Evolutionary conservation across 1,139 yeast species (phyloP).

Genomic region (Eremothecium cymbalariae): DNA sequence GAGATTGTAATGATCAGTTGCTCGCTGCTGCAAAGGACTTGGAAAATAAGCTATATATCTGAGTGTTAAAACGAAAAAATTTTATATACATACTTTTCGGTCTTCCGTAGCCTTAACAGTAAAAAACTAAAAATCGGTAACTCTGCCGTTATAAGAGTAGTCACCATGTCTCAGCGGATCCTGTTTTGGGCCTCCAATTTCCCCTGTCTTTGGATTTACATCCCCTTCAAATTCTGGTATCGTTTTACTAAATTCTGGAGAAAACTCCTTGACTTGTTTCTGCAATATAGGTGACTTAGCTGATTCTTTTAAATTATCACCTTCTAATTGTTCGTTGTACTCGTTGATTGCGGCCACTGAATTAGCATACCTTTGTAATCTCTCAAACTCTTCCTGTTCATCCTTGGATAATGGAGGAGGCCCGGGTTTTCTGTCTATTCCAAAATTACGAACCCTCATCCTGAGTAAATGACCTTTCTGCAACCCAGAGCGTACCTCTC

Average conservation of each 20-base stretch:
- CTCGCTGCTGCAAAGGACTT: constrained; percentile 10
- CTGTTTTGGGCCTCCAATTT: constrained; percentile 96
- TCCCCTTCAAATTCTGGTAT: constrained; percentile 96
- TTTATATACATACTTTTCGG: neutral
- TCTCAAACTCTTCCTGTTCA: constrained; percentile 90
- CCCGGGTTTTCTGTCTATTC: constrained; percentile 40
- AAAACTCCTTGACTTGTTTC: constrained; percentile 54
- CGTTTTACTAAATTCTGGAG: constrained; percentile 64
- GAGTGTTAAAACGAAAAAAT: neutral
- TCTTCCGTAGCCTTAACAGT: neutral
- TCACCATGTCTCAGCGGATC: constrained; percentile 92
- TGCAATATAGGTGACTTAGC: constrained; percentile 38
- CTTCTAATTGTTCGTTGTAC: constrained; percentile 47
- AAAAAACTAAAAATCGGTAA: constrained; percentile 66
- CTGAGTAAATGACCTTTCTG: neutral
- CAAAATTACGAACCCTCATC: neutral
- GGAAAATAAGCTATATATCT: constrained; percentile 5
- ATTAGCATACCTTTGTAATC: constrained; percentile 69
- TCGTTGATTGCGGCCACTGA: constrained; percentile 76
- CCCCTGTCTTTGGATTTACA: constrained; percentile 87
- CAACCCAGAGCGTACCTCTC: neutral
- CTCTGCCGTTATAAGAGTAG: constrained; percentile 92
- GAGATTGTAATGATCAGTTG: constrained; percentile 20
- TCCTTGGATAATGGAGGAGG: constrained; percentile 83
- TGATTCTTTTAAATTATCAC: constrained; percentile 32